Base-by-base conservation (phyloP, 495 filamentous ascomycete genomes). In the Neurospora sp. region DNA sequence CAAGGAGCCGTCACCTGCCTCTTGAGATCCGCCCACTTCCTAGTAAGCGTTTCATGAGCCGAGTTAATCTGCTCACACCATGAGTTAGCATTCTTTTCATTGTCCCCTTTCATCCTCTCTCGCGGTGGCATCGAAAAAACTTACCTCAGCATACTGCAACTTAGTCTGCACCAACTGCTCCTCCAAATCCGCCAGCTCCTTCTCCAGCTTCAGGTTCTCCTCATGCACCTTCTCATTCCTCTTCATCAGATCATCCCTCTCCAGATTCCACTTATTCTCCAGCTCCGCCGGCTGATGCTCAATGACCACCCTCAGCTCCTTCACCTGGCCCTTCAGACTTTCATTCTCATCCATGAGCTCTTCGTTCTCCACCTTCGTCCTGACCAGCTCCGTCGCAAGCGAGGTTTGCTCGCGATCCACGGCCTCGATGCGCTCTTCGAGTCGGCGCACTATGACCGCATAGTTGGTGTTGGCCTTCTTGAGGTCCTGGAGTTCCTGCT, bases 191-290 rank as follows among this genome's bases (percentile, higher is more conserved):
- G 88, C 88, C 88, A 96, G 89, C 78, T 93, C 91, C 82, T 97
- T 97, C 80, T 97, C 94, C 76, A 99, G 84, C 41, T 84, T 86
- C 70, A 92, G 87, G 76, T 98, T 98, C 84, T 97, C 94, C 69
- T 97, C 94, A 78, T 98, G 95, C 20, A 98, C 95, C 77, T 96
- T 94, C 38, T 91, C 86, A 78, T 98, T 98, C 71, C 94, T 89
- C 80, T 93, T 89, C 90, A 98, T 94, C 77, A 98, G 89, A 16
- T 92, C 88, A 40, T 97, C 94, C 86, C 97, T 95, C 82, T 99
- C 95, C 6, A 85, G 88, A 78, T 90, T 89, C 75, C 97, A 89
- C 71, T 89, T 87, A 48, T 88, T 85, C 82, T 99, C 96, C 5
- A 98, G 91, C 79, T 98, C 94, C 20, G 87, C 89, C 0, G 96